phyloP scores from a whole-genome alignment of 345 rosid genomes.

The Gossypium ekmanianum region DNA sequence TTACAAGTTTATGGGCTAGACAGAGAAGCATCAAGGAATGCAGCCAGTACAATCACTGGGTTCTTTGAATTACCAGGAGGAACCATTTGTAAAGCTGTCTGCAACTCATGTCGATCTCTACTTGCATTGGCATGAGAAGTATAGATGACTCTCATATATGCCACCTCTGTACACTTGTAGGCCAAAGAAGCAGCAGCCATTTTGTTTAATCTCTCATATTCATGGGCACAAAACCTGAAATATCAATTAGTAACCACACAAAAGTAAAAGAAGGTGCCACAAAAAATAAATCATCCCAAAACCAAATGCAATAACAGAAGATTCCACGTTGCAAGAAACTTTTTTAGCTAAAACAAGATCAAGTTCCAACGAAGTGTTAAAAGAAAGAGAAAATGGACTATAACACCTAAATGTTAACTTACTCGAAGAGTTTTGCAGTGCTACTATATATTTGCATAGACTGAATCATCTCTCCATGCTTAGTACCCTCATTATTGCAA shows the following conservation, averaged over 20 bases:
- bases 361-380: neutral
- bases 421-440: constrained; percentile 96
- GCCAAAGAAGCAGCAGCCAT: constrained; percentile 96
- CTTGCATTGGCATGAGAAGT: constrained; percentile 50
- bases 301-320: neutral
- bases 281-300: neutral
- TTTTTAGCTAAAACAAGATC: neutral
- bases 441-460: constrained; percentile 62
- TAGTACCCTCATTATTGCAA: constrained; percentile 55
- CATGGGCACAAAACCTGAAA: constrained; percentile 85
- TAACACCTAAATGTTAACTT: constrained; percentile 32
- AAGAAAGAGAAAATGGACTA: constrained; percentile 7
- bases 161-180: constrained; percentile 96
- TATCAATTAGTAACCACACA: neutral
- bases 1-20: neutral
- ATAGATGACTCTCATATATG: constrained; percentile 81
- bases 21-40: neutral
- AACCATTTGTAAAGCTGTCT: constrained; percentile 54
- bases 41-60: neutral
- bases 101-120: constrained; percentile 74
- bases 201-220: constrained; percentile 81
- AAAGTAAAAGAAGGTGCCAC: neutral
- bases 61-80: constrained; percentile 62
- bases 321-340: neutral
- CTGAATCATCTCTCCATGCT: constrained; percentile 65